Evolutionary conservation across 495 filamentous ascomycete genomes (phyloP).

Genomic region (Hyaloscypha variabilis): DNA sequence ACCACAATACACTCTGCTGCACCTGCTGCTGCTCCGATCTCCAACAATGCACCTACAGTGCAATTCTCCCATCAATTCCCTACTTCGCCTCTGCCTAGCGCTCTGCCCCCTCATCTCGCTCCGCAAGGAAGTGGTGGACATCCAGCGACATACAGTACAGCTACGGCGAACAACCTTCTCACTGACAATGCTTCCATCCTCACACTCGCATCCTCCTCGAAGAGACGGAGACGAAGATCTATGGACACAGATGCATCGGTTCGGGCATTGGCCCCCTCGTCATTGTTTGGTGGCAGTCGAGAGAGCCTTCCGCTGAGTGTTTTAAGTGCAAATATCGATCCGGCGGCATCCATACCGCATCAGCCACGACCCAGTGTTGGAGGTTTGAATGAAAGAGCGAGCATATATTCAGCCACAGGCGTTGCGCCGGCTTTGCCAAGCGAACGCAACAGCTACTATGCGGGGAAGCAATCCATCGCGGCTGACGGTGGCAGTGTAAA

Average conservation of each 20-base stretch:
- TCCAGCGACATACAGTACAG: constrained; percentile 81
- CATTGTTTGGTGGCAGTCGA: constrained; percentile 84
- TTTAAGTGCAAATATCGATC: constrained; percentile 70
- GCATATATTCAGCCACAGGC: constrained; percentile 83
- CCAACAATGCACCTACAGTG: constrained; percentile 51
- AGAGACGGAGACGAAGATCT: constrained; percentile 82
- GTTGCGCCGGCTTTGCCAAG: constrained; percentile 64
- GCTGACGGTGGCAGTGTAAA: constrained; percentile 80
- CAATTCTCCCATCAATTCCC: constrained; percentile 95
- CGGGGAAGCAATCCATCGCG: constrained; percentile 60
- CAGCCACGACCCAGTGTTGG: constrained; percentile 56
- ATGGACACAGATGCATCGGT: constrained; percentile 96
- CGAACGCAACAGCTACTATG: constrained; percentile 82
- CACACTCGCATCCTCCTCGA: constrained; percentile 94
- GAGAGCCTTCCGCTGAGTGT: constrained; percentile 90
- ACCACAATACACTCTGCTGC: constrained; percentile 92
- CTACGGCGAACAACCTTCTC: constrained; percentile 88
- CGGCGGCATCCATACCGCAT: constrained; percentile 39
- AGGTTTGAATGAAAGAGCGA: constrained; percentile 75
- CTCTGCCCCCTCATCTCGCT: constrained; percentile 78
- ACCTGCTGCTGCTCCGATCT: constrained; percentile 34
- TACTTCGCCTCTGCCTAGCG: constrained; percentile 68
- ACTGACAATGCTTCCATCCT: constrained; percentile 96
- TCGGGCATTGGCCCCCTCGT: constrained; percentile 88
- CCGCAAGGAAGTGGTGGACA: constrained; percentile 56